phyloP scores from a whole-genome alignment of 2,329 filamentous ascomycete genomes.

The Neonectria coccinea region DNA sequence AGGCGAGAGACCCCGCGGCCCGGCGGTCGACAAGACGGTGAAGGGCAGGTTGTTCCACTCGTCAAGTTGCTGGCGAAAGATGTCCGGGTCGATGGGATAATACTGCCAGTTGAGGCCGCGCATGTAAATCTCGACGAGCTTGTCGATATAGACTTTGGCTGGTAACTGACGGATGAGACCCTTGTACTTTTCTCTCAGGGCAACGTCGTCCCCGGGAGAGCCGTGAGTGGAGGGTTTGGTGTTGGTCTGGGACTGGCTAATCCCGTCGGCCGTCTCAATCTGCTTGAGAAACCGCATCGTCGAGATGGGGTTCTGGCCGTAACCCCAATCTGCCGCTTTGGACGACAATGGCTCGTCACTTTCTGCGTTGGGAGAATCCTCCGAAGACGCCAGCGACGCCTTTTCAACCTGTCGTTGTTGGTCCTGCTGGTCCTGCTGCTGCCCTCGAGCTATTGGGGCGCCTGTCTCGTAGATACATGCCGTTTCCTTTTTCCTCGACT shows the following conservation, averaged over 20 bases:
- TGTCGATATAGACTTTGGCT: conserved; percentile 64
- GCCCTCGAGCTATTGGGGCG: conserved; percentile 56
- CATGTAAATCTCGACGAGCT: conserved; percentile 67
- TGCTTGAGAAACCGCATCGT: conserved; percentile 67
- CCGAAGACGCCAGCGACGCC: conserved; percentile 1
- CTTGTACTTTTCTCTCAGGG: conserved; percentile 68
- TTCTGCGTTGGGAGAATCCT: conserved; percentile 15
- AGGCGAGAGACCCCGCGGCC: conserved; percentile 62
- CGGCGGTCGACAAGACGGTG: conserved; percentile 60
- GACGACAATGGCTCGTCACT: conserved; percentile 52
- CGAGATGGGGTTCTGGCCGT: conserved; percentile 62
- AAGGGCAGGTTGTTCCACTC: conserved; percentile 69
- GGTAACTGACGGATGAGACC: conserved; percentile 68
- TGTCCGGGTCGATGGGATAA: conserved; percentile 64
- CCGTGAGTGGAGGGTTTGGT: conserved; percentile 2
- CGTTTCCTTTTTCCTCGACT: conserved; percentile 65
- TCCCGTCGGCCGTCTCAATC: conserved; percentile 59
- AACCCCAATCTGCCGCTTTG: conserved; percentile 65
- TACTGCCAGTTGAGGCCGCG: conserved; percentile 71
- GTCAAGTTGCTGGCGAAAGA: conserved; percentile 63
- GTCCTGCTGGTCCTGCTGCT: conserved; percentile 26
- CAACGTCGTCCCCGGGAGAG: conserved; percentile 48
- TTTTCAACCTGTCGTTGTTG: conserved; percentile 12
- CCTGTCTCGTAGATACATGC: conserved; percentile 69
- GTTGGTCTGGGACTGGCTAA: conserved; percentile 31